These are phyloP conservation scores for Acer campestre DNA, from an alignment of 345 rosid species.

Conservation along the genomic window DNA sequence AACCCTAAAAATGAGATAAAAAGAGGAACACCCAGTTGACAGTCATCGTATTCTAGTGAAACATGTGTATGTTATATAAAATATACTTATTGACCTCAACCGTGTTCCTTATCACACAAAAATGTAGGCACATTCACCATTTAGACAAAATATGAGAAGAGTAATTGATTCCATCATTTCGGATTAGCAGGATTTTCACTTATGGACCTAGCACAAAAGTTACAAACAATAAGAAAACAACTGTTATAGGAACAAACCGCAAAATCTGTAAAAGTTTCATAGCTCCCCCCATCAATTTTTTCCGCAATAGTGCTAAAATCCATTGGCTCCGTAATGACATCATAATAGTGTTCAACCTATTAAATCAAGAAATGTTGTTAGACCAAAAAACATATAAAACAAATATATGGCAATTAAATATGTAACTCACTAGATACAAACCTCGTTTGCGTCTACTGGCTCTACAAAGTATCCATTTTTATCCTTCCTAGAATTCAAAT, in stretches of 20 bases:
- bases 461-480: too few species aligned
- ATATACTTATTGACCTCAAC: neutral
- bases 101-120: neutral
- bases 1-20: too few species aligned
- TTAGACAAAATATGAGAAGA: slow-evolving; percentile 10
- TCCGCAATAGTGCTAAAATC: slow-evolving; percentile 34
- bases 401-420: neutral
- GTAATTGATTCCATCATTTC: slow-evolving; percentile 7
- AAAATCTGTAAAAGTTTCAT: slow-evolving; percentile 27
- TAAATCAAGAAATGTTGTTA: slow-evolving; percentile 17
- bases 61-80: neutral
- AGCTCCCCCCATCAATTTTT: slow-evolving; percentile 32
- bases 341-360: slow-evolving; percentile 34
- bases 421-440: slow-evolving; percentile 18
- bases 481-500: too few species aligned
- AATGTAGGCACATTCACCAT: neutral
- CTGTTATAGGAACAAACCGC: slow-evolving; percentile 30
- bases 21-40: neutral
- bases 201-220: neutral
- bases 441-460: slow-evolving; percentile 32
- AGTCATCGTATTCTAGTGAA: neutral
- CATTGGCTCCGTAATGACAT: slow-evolving; percentile 38
- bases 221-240: slow-evolving; percentile 1
- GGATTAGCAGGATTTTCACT: slow-evolving; percentile 1
- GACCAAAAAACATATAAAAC: neutral